These are phyloP conservation scores for Wickerhamomyces bovis DNA, from an alignment of 805 yeast species.

Conservation along the genomic window DNA sequence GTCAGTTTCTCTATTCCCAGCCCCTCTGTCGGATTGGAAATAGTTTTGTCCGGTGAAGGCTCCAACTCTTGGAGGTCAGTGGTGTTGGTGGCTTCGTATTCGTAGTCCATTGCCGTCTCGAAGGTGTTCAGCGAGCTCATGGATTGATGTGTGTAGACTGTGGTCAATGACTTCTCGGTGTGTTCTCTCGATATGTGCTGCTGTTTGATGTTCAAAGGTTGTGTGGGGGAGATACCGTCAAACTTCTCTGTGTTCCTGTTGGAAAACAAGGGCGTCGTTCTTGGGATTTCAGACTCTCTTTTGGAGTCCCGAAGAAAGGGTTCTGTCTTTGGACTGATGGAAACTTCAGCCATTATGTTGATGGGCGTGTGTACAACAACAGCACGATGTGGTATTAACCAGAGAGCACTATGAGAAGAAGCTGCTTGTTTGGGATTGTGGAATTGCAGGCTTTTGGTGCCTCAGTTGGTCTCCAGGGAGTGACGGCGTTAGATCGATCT, in stretches of 20 bases:
- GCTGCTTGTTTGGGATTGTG: neutral
- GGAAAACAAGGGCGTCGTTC: neutral
- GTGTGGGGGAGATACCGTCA: slow-evolving; percentile 20
- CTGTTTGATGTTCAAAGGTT: slow-evolving; percentile 17
- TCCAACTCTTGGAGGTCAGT: neutral
- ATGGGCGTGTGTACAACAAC: neutral
- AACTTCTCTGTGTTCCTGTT: slow-evolving; percentile 1
- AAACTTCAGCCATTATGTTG: neutral
- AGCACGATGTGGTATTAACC: neutral
- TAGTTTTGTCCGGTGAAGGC: neutral
- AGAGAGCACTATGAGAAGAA: neutral
- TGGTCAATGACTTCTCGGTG: slow-evolving; percentile 11
- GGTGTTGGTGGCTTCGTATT: neutral
- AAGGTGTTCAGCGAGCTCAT: slow-evolving; percentile 12
- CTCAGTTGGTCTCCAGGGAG: neutral
- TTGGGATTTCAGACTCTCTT: neutral
- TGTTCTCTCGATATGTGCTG: neutral
- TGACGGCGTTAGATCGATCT: too few relatives aligned
- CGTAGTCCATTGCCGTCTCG: slow-evolving; percentile 19
- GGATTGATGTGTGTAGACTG: slow-evolving; percentile 11
- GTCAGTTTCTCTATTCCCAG: slow-evolving; percentile 14
- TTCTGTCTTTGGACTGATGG: neutral
- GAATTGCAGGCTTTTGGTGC: neutral
- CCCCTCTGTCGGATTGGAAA: slow-evolving; percentile 2
- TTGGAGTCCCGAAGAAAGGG: neutral